Percentiles rank a stretch among this genome's conserved stretches.
Conservation (phyloP, 805 yeast species). For the Saturnispora hagleri region DNA sequence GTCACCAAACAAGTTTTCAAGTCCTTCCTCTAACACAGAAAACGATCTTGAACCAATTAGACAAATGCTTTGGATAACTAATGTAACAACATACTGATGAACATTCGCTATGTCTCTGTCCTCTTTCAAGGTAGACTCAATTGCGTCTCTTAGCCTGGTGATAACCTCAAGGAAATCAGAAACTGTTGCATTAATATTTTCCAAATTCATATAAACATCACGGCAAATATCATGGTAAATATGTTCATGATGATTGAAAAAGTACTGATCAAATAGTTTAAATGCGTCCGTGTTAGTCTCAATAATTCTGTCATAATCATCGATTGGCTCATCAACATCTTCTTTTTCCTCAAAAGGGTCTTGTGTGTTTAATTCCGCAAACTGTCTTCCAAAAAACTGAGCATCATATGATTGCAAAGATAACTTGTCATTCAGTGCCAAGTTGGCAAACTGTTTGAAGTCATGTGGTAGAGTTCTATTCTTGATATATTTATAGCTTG, state of each 20-base stretch:
- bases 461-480: constrained; percentile 60
- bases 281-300: constrained; percentile 21
- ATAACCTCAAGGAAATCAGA: constrained; percentile 24
- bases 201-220: constrained; percentile 26
- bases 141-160: constrained; percentile 16
- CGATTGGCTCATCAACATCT: constrained; percentile 13
- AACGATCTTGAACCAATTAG: constrained; percentile 84
- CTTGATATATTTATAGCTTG: constrained; percentile 59
- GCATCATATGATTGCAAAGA: constrained; percentile 31
- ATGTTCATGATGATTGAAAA: constrained; percentile 28
- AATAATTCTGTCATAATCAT: constrained; percentile 16
- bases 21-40: constrained; percentile 57
- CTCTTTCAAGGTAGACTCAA: constrained; percentile 11
- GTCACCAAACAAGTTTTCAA: constrained; percentile 24
- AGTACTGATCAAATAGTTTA: constrained; percentile 26
- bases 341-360: constrained; percentile 11
- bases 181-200: constrained; percentile 21
- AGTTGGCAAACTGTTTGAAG: constrained; percentile 40
- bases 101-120: constrained; percentile 16
- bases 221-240: constrained; percentile 26
- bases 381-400: constrained; percentile 25
- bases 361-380: constrained; percentile 16
- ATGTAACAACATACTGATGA: constrained; percentile 41
- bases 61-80: constrained; percentile 63
- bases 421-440: constrained; percentile 30